Evolutionary conservation across 108 stramenopile genomes (phyloP).

Genomic region (Skeletonema grethae): DNA sequence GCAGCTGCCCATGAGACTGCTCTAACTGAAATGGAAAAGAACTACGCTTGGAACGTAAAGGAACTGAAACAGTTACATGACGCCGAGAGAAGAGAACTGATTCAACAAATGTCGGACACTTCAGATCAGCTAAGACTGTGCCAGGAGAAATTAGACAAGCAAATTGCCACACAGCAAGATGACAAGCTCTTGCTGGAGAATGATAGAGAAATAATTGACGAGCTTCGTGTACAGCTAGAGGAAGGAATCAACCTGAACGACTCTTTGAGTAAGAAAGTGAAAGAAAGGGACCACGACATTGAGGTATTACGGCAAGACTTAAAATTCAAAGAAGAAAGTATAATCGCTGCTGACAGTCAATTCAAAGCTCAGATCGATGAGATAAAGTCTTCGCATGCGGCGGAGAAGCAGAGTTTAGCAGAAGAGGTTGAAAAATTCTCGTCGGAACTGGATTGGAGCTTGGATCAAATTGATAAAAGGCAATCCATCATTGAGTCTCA

Average conservation of each 20-base stretch:
- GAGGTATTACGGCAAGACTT: background rate
- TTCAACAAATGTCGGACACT: background rate
- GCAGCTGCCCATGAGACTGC: constrained; percentile 6
- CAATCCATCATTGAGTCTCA: background rate
- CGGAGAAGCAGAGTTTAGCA: background rate
- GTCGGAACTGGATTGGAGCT: background rate
- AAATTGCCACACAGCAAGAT: background rate
- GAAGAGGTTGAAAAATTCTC: constrained; percentile 1
- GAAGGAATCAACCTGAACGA: constrained; percentile 7
- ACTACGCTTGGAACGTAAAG: background rate
- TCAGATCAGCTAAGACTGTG: constrained; percentile 11
- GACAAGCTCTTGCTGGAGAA: background rate
- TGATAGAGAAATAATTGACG: background rate
- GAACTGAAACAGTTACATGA: constrained; percentile 6
- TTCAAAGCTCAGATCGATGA: background rate
- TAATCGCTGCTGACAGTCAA: background rate
- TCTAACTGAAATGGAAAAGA: constrained; percentile 7
- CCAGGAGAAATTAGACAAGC: constrained; percentile 4
- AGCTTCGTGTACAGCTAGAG: constrained; percentile 18
- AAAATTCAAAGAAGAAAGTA: background rate
- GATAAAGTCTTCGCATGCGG: background rate
- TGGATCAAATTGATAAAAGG: constrained; percentile 4
- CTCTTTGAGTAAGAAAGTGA: constrained; percentile 12
- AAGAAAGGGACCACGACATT: constrained; percentile 9
- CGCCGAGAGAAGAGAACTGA: constrained; percentile 9